Evolutionary conservation across 345 rosid genomes (phyloP).

Genomic region (Hirschfeldia incana): DNA sequence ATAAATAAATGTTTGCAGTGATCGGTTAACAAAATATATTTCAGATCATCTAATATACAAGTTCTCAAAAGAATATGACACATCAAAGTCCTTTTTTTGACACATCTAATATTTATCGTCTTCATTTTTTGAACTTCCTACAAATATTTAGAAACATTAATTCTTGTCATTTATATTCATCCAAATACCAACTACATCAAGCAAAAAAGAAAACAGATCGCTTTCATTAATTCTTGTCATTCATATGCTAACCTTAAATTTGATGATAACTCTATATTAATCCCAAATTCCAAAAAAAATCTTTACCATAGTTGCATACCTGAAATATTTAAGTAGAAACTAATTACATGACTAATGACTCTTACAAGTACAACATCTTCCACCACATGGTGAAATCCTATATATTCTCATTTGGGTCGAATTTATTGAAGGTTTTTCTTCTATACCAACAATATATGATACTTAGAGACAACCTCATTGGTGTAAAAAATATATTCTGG

Average conservation of each 20-base stretch:
- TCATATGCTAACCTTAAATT: background rate
- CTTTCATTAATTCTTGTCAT: background rate
- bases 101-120: background rate
- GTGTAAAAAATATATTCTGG: too few relatives aligned
- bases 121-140: background rate
- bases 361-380: background rate
- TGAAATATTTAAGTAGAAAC: background rate
- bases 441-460: too few relatives aligned
- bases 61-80: background rate
- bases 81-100: background rate
- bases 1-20: background rate
- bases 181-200: background rate
- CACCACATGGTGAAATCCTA: background rate
- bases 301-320: background rate
- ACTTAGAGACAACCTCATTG: too few relatives aligned
- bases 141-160: background rate
- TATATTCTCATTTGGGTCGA: too few relatives aligned
- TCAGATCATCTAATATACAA: background rate
- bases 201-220: background rate
- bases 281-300: background rate
- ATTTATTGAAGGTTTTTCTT: too few relatives aligned
- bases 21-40: background rate
- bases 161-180: background rate
- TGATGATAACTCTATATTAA: background rate
- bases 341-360: background rate